phyloP scores from a whole-genome alignment of 495 filamentous ascomycete genomes.

The Penicillium goetzii region DNA sequence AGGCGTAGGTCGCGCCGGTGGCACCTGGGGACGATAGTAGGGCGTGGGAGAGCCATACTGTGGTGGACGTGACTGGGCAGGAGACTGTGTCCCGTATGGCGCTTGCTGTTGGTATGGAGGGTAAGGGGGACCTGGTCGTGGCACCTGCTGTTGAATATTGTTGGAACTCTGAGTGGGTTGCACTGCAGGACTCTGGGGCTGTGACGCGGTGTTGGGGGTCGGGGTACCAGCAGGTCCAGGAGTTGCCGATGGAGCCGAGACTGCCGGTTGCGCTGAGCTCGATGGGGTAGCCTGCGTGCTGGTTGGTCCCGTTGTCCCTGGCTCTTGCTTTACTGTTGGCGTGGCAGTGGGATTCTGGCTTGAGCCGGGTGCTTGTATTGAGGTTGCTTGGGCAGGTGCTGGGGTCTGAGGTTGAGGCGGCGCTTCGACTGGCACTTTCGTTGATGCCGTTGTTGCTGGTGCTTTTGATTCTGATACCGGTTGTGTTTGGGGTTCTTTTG shows the following conservation, averaged over 20 bases:
- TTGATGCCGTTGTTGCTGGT: conserved; percentile 26
- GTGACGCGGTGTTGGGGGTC: conserved; percentile 17
- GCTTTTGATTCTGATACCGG: conserved; percentile 33
- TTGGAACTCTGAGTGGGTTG: conserved; percentile 24
- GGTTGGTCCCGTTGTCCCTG: conserved; percentile 16
- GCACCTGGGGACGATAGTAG: conserved; percentile 40
- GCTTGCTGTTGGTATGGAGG: conserved; percentile 40
- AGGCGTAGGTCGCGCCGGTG: conserved; percentile 31
- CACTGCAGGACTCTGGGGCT: conserved; percentile 31
- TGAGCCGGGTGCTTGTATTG: conserved; percentile 3
- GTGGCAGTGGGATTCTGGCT: conserved; percentile 22
- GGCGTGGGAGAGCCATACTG: conserved; percentile 41
- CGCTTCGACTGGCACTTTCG: conserved; percentile 35
- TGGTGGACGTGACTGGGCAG: conserved; percentile 46
- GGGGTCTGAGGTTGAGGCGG: conserved; percentile 34
- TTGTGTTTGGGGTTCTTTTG: conserved; percentile 31
- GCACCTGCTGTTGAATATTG: conserved; percentile 27
- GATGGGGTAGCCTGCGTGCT: conserved; percentile 22
- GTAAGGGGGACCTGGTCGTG: conserved; percentile 36
- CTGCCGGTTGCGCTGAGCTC: conserved; percentile 24
- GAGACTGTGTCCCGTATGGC: conserved; percentile 37
- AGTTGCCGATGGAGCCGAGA: conserved; percentile 22
- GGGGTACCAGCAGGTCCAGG: conserved; percentile 31
- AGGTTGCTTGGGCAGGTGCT: conserved; percentile 15
- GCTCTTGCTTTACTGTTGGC: conserved; percentile 43